Conservation (phyloP, 192 early-diverging fungal species). For the Backusella australiensis region DNA sequence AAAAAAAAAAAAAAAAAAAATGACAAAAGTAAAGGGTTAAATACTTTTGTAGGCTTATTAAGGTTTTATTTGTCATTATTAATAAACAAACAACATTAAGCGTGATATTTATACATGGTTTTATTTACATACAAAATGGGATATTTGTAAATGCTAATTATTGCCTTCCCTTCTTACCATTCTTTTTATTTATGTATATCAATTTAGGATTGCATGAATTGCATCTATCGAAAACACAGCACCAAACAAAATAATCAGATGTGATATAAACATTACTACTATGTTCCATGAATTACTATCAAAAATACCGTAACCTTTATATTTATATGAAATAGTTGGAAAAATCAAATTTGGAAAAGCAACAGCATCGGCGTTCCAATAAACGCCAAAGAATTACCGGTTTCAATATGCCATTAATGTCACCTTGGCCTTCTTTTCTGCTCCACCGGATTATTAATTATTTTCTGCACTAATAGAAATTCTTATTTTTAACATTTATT, state of each 20-base stretch:
- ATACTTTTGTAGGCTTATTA: background rate
- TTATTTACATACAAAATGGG: background rate
- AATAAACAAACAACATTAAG: background rate
- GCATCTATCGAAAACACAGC: background rate
- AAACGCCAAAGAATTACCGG: background rate
- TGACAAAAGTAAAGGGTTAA: background rate
- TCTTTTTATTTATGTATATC: background rate
- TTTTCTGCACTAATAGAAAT: too few relatives aligned
- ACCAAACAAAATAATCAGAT: background rate
- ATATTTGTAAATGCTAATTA: too few relatives aligned
- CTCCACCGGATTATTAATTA: too few relatives aligned
- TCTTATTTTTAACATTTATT: background rate
- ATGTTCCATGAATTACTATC: too few relatives aligned
- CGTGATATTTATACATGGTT: background rate
- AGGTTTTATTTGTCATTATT: background rate
- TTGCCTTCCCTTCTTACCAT: too few relatives aligned
- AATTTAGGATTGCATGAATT: background rate
- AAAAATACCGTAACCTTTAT: too few relatives aligned
- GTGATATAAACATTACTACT: background rate
- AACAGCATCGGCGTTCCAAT: background rate
- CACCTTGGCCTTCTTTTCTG: background rate
- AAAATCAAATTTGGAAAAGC: background rate
- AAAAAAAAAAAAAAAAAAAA: background rate
- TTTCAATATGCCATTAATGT: background rate
- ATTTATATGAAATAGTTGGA: background rate